A percentile compares a stretch with the other conserved stretches of the same genome.
These are phyloP conservation scores for Incumbomyces delicatus DNA, from an alignment of 2,329 filamentous ascomycete species.

Conservation along the genomic window DNA sequence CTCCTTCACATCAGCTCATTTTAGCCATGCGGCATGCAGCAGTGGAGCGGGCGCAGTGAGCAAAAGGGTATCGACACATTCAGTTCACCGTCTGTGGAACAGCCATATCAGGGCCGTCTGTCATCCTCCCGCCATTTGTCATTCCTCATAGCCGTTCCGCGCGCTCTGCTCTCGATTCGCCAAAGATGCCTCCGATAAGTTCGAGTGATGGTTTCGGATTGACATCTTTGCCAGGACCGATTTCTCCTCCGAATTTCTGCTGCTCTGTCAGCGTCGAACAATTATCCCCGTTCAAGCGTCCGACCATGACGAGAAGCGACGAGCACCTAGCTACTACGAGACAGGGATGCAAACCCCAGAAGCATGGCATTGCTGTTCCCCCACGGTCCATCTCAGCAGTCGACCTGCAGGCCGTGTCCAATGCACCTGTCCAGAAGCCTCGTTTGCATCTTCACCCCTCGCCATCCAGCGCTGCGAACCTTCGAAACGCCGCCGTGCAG, in stretches of 20 bases:
- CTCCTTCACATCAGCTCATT: no score
- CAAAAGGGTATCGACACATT: neutral
- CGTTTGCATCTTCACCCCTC: neutral
- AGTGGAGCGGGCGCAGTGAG: neutral
- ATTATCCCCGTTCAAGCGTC: neutral
- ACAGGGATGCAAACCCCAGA: neutral
- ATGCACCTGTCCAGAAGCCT: neutral
- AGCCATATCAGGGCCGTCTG: neutral
- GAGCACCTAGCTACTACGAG: neutral
- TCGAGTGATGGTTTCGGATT: neutral
- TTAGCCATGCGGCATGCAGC: neutral
- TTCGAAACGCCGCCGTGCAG: neutral
- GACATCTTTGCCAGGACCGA: neutral
- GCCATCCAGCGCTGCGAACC: neutral
- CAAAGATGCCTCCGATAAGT: neutral
- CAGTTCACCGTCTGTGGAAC: constrained; percentile 1
- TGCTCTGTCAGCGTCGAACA: neutral
- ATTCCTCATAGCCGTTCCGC: neutral
- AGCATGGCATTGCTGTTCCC: neutral
- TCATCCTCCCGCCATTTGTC: neutral
- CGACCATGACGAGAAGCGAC: neutral
- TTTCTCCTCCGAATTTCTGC: neutral
- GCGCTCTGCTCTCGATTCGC: neutral
- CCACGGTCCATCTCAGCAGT: neutral
- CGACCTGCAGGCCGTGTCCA: neutral